phyloP scores from a whole-genome alignment of 164 flowering plant genomes.

The Magnolia officinalis region DNA sequence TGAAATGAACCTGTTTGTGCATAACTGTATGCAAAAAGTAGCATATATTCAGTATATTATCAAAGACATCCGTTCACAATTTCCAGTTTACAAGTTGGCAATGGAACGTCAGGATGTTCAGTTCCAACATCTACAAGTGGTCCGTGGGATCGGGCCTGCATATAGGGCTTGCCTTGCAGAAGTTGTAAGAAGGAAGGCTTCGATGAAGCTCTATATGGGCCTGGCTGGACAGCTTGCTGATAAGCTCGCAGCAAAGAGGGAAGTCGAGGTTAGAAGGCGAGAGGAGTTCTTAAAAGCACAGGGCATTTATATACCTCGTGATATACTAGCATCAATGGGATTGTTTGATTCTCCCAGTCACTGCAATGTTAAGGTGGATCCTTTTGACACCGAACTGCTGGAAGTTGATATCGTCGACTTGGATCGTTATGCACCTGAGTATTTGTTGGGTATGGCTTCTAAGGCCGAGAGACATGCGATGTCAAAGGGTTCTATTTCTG shows the following conservation, averaged over 20 bases:
- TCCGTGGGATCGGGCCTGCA: conserved; percentile 85
- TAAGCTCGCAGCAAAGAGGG: conserved; percentile 84
- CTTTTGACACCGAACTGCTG: conserved; percentile 77
- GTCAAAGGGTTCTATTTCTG: conserved; percentile 43
- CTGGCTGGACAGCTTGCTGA: conserved; percentile 99
- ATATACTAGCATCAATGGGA: conserved; percentile 82
- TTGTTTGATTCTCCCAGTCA: conserved; percentile 84
- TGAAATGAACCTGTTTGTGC: conserved; percentile 85
- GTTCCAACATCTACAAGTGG: conserved; percentile 63
- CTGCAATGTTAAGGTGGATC: conserved; percentile 86
- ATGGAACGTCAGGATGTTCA: conserved; percentile 70
- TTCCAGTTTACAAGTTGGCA: conserved; percentile 90
- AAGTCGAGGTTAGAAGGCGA: conserved; percentile 73
- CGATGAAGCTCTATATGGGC: conserved; percentile 98
- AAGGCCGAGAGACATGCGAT: conserved; percentile 53
- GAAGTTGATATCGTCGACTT: conserved; percentile 76
- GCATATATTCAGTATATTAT: conserved; percentile 62
- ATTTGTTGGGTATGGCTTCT: conserved; percentile 43
- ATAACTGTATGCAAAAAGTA: conserved; percentile 81
- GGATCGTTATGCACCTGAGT: conserved; percentile 88
- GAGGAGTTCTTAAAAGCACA: conserved; percentile 79
- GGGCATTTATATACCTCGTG: conserved; percentile 67
- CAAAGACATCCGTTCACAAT: conserved; percentile 75
- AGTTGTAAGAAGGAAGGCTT: conserved; percentile 87
- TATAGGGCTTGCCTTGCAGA: conserved; percentile 96